A percentile compares a stretch with the other conserved stretches of the same genome.
Conservation (phyloP, 2,329 filamentous ascomycete species). For the Ophiosphaerella korrae region DNA sequence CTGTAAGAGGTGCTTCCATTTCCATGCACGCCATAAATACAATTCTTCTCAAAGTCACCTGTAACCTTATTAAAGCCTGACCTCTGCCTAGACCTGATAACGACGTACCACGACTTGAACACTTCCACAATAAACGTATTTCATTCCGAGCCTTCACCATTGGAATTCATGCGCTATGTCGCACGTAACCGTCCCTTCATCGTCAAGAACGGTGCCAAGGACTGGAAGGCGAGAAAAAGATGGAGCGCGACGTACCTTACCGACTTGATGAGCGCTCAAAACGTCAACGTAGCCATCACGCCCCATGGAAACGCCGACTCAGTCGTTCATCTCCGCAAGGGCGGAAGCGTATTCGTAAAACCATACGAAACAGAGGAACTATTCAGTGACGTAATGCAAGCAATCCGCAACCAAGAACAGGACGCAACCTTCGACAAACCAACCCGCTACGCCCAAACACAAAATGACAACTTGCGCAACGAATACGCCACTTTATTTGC, state of each 20-base stretch:
- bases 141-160: constrained; percentile 67
- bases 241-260: constrained; percentile 70
- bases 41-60: too few relatives aligned
- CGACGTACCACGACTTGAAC: constrained; percentile 77
- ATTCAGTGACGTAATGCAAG: constrained; percentile 67
- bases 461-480: constrained; percentile 79
- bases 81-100: constrained; percentile 57
- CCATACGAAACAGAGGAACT: constrained; percentile 69
- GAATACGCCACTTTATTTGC: constrained; percentile 70
- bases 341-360: constrained; percentile 64
- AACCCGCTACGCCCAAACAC: constrained; percentile 71
- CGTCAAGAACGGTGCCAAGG: constrained; percentile 64
- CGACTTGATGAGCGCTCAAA: constrained; percentile 58
- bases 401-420: constrained; percentile 64
- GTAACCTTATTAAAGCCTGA: not conserved
- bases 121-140: constrained; percentile 64
- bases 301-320: constrained; percentile 66
- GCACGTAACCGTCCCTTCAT: constrained; percentile 77
- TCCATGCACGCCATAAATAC: not conserved
- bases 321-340: constrained; percentile 68
- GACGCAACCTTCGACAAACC: not conserved
- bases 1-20: constrained; percentile 45
- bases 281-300: constrained; percentile 79
- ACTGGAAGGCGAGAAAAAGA: constrained; percentile 66
- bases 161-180: constrained; percentile 82